These are phyloP conservation scores for Fusarium miscanthi DNA, from an alignment of 2,329 filamentous ascomycete genomes.

Conservation along the genomic window DNA sequence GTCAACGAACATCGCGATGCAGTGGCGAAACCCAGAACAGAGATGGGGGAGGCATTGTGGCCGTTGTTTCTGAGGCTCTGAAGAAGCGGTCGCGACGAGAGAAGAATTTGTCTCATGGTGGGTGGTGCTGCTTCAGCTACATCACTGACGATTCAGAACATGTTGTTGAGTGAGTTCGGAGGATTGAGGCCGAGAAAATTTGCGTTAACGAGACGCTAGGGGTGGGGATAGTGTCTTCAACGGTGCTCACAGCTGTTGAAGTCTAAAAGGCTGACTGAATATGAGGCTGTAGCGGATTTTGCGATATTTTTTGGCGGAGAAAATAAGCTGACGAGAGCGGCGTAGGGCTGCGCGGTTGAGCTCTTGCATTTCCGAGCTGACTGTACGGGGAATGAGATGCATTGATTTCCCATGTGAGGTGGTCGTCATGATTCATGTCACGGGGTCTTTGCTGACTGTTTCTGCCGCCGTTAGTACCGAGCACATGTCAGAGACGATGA, in stretches of 20 bases:
- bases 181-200: constrained; percentile 39
- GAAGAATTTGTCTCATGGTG: constrained; percentile 37
- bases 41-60: constrained; percentile 11
- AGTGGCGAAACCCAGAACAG: constrained; percentile 24
- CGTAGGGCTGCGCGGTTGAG: not conserved
- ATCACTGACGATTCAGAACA: constrained; percentile 23
- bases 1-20: constrained; percentile 22
- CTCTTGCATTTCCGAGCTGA: not conserved
- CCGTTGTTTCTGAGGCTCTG: constrained; percentile 9
- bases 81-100: constrained; percentile 19
- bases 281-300: not conserved
- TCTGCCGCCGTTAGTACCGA: constrained; percentile 5
- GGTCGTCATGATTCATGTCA: constrained; percentile 27
- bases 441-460: constrained; percentile 23
- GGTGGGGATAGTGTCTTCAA: constrained; percentile 20
- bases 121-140: constrained; percentile 21
- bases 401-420: constrained; percentile 4
- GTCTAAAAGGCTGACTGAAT: not conserved
- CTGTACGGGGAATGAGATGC: not conserved
- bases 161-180: constrained; percentile 19
- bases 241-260: not conserved
- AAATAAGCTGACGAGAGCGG: not conserved
- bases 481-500: constrained; percentile 30
- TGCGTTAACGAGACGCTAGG: constrained; percentile 36
- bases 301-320: not conserved